Conservation (phyloP, 179 eudicot genomes). For the Beta corolliflora region DNA sequence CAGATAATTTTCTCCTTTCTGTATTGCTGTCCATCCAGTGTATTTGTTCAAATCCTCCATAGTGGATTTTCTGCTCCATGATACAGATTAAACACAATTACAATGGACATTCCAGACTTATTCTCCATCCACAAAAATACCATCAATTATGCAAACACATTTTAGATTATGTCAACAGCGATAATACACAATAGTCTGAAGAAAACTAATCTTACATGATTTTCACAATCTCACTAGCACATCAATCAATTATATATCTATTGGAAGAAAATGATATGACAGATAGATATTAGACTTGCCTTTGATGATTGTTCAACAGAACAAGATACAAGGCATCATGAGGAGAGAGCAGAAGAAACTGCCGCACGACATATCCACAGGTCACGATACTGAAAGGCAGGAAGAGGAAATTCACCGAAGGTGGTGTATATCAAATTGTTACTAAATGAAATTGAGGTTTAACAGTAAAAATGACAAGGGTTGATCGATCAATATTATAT, state of each 20-base stretch:
- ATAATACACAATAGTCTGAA: background rate
- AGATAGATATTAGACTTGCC: constrained; percentile 48
- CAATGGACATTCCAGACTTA: background rate
- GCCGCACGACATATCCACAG: constrained; percentile 62
- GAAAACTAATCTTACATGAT: background rate
- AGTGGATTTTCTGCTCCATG: background rate
- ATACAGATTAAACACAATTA: background rate
- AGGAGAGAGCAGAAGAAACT: constrained; percentile 55
- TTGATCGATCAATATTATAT: background rate
- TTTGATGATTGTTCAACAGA: constrained; percentile 59
- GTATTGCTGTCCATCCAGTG: background rate
- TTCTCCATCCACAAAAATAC: background rate
- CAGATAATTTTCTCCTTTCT: background rate
- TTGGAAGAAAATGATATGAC: background rate
- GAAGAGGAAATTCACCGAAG: background rate
- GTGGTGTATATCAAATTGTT: too few species aligned
- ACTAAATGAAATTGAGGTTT: too few species aligned
- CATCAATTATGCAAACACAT: background rate
- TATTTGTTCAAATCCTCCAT: background rate
- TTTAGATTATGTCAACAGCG: background rate
- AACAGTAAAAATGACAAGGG: too few species aligned
- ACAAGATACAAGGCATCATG: constrained; percentile 56
- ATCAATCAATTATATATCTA: constrained; percentile 2
- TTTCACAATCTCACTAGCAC: background rate
- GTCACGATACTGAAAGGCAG: constrained; percentile 60